These are phyloP conservation scores for Nitzschia palea DNA, from an alignment of 108 stramenopile genomes.

Conservation along the genomic window DNA sequence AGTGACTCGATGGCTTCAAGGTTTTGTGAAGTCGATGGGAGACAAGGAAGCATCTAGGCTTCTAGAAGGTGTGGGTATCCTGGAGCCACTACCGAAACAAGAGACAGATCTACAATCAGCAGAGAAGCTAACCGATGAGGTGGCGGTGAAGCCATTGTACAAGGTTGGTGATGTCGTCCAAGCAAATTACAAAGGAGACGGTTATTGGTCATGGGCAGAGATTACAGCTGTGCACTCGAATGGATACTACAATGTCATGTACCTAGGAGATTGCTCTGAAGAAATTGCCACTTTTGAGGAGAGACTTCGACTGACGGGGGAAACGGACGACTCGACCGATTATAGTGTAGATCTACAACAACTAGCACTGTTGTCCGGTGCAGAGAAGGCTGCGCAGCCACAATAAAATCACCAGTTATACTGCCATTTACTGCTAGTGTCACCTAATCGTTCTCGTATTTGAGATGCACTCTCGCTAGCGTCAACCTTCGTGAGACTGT, in stretches of 20 bases:
- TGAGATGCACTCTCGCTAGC: constrained; percentile 36
- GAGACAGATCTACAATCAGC: neutral
- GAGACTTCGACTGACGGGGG: neutral
- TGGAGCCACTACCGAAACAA: constrained; percentile 3
- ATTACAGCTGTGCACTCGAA: neutral
- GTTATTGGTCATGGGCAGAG: constrained; percentile 19
- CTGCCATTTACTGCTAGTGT: constrained; percentile 24
- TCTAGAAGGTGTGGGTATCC: constrained; percentile 5
- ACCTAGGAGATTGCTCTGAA: constrained; percentile 18
- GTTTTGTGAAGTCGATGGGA: constrained; percentile 15
- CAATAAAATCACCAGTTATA: constrained; percentile 47
- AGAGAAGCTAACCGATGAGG: neutral
- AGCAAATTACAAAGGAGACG: constrained; percentile 16
- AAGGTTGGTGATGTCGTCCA: constrained; percentile 25
- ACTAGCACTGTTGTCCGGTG: no score
- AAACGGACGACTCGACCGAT: neutral
- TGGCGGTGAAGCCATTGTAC: neutral
- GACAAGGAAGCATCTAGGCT: neutral
- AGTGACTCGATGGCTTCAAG: constrained; percentile 9
- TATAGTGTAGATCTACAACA: neutral
- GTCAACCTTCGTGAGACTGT: constrained; percentile 61
- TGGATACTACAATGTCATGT: constrained; percentile 23
- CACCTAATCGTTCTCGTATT: constrained; percentile 47
- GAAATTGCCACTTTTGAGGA: constrained; percentile 17
- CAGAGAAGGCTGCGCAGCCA: no score